A percentile compares a stretch with the other conserved stretches of the same genome.
Conservation (phyloP, 2,329 filamentous ascomycete genomes). For the Aspergillus quadrilineatus region DNA sequence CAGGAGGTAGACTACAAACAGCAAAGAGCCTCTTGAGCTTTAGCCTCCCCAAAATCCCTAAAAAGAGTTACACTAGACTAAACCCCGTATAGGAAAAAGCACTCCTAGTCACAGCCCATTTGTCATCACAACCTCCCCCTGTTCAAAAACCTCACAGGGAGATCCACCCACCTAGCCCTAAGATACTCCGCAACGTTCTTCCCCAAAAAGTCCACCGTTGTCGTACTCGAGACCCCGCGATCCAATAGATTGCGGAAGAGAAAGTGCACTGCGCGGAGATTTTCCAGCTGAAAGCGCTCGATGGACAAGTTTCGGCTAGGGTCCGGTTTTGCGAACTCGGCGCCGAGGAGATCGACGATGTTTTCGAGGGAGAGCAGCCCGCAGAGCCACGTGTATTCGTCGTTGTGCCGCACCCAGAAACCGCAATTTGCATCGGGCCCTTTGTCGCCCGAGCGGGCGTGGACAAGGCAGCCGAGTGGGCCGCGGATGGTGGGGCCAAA, state of each 20-base stretch:
- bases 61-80: too few species aligned
- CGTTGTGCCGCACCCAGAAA: slow-evolving; percentile 43
- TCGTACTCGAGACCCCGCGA: slow-evolving; percentile 34
- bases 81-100: not conserved
- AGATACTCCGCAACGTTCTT: slow-evolving; percentile 41
- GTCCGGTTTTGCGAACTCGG: slow-evolving; percentile 17
- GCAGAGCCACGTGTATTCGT: slow-evolving; percentile 48
- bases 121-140: slow-evolving; percentile 22
- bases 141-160: slow-evolving; percentile 35
- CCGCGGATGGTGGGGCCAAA: slow-evolving; percentile 26
- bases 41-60: too few species aligned
- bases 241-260: slow-evolving; percentile 38
- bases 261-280: slow-evolving; percentile 41
- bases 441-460: slow-evolving; percentile 46
- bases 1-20: too few species aligned
- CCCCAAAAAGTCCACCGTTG: slow-evolving; percentile 38
- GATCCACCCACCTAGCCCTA: slow-evolving; percentile 32
- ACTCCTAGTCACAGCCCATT: too few species aligned
- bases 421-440: slow-evolving; percentile 48
- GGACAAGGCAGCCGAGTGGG: slow-evolving; percentile 36
- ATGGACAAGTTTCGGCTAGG: slow-evolving; percentile 25
- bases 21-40: too few species aligned
- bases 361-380: slow-evolving; percentile 23
- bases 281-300: slow-evolving; percentile 49
- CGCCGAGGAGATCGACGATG: slow-evolving; percentile 25